Base-by-base conservation (phyloP, 2,329 filamentous ascomycete genomes). In the Apiospora koreana region DNA sequence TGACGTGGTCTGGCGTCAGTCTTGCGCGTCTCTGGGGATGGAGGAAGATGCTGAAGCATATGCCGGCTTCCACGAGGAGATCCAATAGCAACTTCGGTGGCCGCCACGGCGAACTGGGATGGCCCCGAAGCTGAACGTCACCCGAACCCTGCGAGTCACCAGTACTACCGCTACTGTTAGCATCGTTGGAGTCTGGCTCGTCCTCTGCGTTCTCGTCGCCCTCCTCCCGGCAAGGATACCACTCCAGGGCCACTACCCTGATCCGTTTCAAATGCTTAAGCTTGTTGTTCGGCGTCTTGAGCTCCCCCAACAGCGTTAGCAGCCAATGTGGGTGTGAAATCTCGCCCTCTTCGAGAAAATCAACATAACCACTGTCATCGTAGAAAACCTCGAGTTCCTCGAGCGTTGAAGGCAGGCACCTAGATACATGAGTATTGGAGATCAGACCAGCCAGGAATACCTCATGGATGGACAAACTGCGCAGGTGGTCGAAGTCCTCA, bases 301-400 rank as follows among this genome's bases (percentile, higher is more conserved):
- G 38, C 28, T 66, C 38, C 14, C 45, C 38, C 6, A 66, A 31
- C 12, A 66, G 38, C 38, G 38, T 45, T n/a, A 66, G 18, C 8
- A 66, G 64, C 64, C 64, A 66, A 28, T 66, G 64, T n/a, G 64
- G 64, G 5, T 35, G 38, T 28, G 38, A 18, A 2, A 45, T 31
- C 1, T 28, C 38, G 25, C 64, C 64, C 18, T 66, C 12, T 14
- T 62, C 54, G n/a, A 66, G 41, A 23, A 66, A 45, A 25, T 66
- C 25, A 41, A 45, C 42, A 5, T 43, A 66, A 3, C 64, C 64
- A 28, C 38, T 42, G 12, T 66, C 64, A 21, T 66, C 64, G 64
- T 66, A 66, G 42, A 43, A 66, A 21, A 66, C 64, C 42, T 66
- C 64, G 28, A 66, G 64, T 23, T 66, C 64, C 42, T 66, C 64